Percentiles rank a stretch among this genome's conserved stretches.
Evolutionary conservation across 805 yeast genomes (phyloP).

Genomic region (Wickerhamomyces canadensis): DNA sequence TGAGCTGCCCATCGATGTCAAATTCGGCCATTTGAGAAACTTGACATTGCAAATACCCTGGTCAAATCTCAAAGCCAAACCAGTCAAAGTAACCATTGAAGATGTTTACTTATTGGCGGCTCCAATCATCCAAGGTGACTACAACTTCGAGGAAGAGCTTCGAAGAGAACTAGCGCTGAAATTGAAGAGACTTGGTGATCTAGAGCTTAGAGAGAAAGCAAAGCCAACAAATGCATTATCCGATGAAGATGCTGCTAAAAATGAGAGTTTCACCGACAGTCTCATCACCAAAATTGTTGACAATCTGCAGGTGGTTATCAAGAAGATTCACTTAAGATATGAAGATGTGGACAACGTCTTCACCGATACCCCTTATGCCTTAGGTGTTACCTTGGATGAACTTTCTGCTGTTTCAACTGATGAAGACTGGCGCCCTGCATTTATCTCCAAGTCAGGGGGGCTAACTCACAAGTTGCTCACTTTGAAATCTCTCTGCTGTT

Average conservation of each 20-base stretch:
- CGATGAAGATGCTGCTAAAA: slow-evolving; percentile 39
- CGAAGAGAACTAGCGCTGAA: slow-evolving; percentile 62
- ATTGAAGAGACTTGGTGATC: slow-evolving; percentile 58
- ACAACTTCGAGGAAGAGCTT: slow-evolving; percentile 47
- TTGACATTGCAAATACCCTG: slow-evolving; percentile 91
- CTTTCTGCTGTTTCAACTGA: slow-evolving; percentile 90
- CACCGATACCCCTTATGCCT: slow-evolving; percentile 69
- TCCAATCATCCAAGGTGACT: slow-evolving; percentile 58
- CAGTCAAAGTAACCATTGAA: slow-evolving; percentile 82
- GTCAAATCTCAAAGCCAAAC: slow-evolving; percentile 89
- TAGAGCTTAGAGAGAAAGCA: slow-evolving; percentile 49
- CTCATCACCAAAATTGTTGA: slow-evolving; percentile 87
- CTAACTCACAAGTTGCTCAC: slow-evolving; percentile 74
- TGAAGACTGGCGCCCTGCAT: slow-evolving; percentile 76
- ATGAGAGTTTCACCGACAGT: slow-evolving; percentile 82
- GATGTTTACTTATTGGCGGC: slow-evolving; percentile 80
- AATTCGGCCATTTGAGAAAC: slow-evolving; percentile 86
- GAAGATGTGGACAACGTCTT: slow-evolving; percentile 71
- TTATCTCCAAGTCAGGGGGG: slow-evolving; percentile 63
- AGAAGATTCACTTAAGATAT: slow-evolving; percentile 85
- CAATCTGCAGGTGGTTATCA: slow-evolving; percentile 85
- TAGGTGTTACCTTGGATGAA: slow-evolving; percentile 81
- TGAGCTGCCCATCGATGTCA: slow-evolving; percentile 80
- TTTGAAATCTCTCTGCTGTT: slow-evolving; percentile 66
- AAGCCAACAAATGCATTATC: slow-evolving; percentile 29